Conservation (phyloP, 441 rosid genomes). For the Erodium texanum region DNA sequence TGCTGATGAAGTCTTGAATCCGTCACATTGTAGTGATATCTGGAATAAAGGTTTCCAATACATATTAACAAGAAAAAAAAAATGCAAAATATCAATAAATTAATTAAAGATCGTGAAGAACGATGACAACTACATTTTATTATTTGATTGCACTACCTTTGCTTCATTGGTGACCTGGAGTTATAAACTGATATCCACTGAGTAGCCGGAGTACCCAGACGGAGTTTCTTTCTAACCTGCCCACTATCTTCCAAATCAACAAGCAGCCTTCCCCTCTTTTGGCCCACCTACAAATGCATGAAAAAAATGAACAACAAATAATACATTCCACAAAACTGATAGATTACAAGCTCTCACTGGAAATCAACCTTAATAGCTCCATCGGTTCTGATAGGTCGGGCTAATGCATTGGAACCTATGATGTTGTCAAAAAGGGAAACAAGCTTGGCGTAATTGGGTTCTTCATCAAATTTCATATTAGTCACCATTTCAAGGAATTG, state of each 20-base stretch:
- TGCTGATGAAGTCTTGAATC: conserved; percentile 41
- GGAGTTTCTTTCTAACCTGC: conserved; percentile 40
- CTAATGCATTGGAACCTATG: conserved; percentile 29
- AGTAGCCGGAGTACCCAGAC: conserved; percentile 45
- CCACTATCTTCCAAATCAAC: conserved; percentile 35
- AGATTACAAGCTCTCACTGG: neutral
- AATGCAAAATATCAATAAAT: too few relatives aligned
- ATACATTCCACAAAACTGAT: neutral
- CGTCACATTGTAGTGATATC: conserved; percentile 47
- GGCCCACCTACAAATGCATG: conserved; percentile 32
- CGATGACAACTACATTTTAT: too few relatives aligned
- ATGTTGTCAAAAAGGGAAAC: conserved; percentile 40
- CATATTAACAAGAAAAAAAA: neutral
- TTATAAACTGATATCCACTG: conserved; percentile 58
- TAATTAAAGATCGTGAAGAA: too few relatives aligned
- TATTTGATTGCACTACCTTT: conserved; percentile 27
- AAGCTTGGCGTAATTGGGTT: conserved; percentile 47
- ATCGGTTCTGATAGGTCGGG: conserved; percentile 40
- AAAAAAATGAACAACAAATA: conserved; percentile 10
- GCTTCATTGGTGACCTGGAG: conserved; percentile 46
- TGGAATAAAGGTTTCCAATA: conserved; percentile 7
- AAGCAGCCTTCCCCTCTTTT: conserved; percentile 38
- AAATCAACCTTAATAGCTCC: conserved; percentile 45
- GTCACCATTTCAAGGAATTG: conserved; percentile 46
- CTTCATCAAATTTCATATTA: conserved; percentile 54